Conservation (phyloP, 1,284 basidiomycete species). For the Trichosporon asahii region DNA sequence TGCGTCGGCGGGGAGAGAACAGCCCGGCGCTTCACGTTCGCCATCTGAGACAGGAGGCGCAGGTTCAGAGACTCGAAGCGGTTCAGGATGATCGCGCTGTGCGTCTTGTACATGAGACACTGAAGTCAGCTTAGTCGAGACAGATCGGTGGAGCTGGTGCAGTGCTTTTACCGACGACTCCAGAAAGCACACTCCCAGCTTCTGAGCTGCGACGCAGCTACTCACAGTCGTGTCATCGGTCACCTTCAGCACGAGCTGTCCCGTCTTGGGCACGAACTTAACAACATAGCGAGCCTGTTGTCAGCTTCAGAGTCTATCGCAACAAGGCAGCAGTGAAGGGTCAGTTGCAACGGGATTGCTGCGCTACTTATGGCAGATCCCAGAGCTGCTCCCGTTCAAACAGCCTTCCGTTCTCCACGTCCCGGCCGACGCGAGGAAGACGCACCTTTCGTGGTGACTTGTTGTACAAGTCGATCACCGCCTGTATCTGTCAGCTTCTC, state of each 20-base stretch:
- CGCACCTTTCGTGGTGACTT: constrained; percentile 71
- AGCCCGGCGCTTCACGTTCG: constrained; percentile 34
- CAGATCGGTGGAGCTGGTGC: not conserved
- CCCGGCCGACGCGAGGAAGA: not conserved
- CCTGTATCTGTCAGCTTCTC: constrained; percentile 53
- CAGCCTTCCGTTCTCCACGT: not conserved
- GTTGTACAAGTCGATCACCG: constrained; percentile 73
- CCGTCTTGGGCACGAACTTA: constrained; percentile 77
- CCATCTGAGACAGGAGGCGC: constrained; percentile 45
- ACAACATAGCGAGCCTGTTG: constrained; percentile 75
- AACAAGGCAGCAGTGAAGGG: no score
- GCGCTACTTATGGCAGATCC: no score
- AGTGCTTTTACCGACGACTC: not conserved
- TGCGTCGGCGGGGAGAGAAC: not conserved
- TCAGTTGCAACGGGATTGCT: no score
- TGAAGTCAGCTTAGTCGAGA: constrained; percentile 43
- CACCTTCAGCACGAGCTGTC: constrained; percentile 82
- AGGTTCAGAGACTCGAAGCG: constrained; percentile 88
- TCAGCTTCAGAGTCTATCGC: not conserved
- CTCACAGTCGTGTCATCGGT: constrained; percentile 80
- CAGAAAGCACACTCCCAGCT: not conserved
- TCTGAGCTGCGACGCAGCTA: constrained; percentile 22
- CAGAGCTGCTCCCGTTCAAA: not conserved
- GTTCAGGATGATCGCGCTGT: constrained; percentile 87
- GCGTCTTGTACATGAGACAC: constrained; percentile 93